Base-by-base conservation (phyloP, 1,284 basidiomycete genomes). In the Tylopilus sp. region DNA sequence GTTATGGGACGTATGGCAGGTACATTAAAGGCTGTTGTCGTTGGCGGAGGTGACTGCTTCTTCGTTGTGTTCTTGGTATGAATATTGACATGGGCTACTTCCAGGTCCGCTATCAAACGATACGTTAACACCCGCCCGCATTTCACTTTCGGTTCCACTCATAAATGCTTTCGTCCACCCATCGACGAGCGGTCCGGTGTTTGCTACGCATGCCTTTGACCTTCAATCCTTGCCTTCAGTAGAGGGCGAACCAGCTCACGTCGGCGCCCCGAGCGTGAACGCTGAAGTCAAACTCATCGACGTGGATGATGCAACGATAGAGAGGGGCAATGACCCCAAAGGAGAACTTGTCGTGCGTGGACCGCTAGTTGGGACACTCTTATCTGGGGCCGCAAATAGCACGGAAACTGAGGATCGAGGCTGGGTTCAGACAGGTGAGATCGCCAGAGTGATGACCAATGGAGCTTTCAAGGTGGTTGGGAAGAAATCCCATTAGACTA, bases 161-260 rank as follows among this genome's bases (percentile, higher is more conserved):
- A 76, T 90, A 42, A 78, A 82, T 59, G 71, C 74, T 2, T 76
- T 78, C 59, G 75, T 72, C 3, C 81, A 89, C 60, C 74, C 81
- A 2, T 65, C 80, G 23, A 79, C 82, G 30, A 72, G 80, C 6
- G 86, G 81, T 6, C 88, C 88, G 0, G 69, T 89, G 19, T 74
- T 89, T 38, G 84, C 87, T 6, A 79, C 85, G 3, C 84, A 89
- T 58, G 78, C 86, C 0, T 75, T 87, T 37, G 88, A 91, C 60
- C 66, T 91, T 41, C 88, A 91, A 65, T 75, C 79, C 15, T 82
- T 90, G 65, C 72, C 77, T 13, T 57, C 55, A 2, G 51, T 55
- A 12, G 58, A 67, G 15, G 62, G 67, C 23, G 64, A 68, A 13
- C 58, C 64, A 3, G 79, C 82, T 1, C 82, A 84, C 55, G 78